Percentiles rank a stretch among this genome's conserved stretches.
These are phyloP conservation scores for Oryza rufipogon DNA, from an alignment of 176 grass and related monocot genomes.

Conservation along the genomic window DNA sequence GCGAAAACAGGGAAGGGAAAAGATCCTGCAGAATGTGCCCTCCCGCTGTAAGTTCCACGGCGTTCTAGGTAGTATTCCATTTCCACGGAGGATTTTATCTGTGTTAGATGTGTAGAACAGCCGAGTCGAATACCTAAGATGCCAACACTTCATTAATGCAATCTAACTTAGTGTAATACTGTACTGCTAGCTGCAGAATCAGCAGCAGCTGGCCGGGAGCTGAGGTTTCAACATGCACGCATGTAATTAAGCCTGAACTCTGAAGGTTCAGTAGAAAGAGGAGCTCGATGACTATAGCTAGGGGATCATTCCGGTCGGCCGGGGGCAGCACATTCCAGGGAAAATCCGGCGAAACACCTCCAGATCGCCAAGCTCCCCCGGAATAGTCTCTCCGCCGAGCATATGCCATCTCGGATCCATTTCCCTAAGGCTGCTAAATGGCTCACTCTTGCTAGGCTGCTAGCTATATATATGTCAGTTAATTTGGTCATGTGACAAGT, in stretches of 20 bases:
- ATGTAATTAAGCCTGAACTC: too few relatives aligned
- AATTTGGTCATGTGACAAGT: too few relatives aligned
- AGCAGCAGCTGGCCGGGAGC: too few relatives aligned
- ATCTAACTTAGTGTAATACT: too few relatives aligned
- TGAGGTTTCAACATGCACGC: too few relatives aligned
- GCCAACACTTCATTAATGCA: too few relatives aligned
- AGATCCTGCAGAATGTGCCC: conserved; percentile 45
- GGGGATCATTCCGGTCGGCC: conserved; percentile 1
- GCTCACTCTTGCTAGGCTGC: background rate
- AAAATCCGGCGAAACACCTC: conserved; percentile 21
- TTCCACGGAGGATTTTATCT: too few relatives aligned
- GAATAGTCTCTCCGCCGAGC: conserved; percentile 47
- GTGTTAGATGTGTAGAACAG: too few relatives aligned
- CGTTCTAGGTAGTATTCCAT: too few relatives aligned
- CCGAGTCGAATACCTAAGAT: too few relatives aligned
- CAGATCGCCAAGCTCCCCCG: conserved; percentile 47
- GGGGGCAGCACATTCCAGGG: conserved; percentile 29
- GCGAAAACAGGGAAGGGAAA: background rate
- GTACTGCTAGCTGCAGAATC: too few relatives aligned
- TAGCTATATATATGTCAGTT: background rate
- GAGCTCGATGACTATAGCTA: background rate
- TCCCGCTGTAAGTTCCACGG: background rate
- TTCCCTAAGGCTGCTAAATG: background rate
- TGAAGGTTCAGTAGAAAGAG: background rate
- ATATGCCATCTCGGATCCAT: conserved; percentile 62